Evolutionary conservation across 345 rosid genomes (phyloP).

Genomic region (Garcia nutans): DNA sequence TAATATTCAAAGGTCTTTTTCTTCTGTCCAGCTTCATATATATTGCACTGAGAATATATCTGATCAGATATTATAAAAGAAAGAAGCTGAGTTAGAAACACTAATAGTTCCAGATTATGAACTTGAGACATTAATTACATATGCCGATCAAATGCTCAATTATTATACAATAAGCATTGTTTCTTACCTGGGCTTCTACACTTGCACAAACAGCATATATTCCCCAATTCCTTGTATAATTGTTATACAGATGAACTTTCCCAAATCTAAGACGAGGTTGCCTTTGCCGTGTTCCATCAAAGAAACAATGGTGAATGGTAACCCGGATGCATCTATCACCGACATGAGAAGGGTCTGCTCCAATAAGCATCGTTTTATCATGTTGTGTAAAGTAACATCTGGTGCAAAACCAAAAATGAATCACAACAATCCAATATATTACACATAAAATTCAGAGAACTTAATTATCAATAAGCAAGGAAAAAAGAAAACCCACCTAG

Average conservation of each 20-base stretch:
- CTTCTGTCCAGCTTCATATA: conserved; percentile 92
- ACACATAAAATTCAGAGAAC: background rate
- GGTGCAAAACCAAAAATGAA: conserved; percentile 1
- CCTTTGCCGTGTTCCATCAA: conserved; percentile 79
- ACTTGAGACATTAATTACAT: background rate
- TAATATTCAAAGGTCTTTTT: conserved; percentile 82
- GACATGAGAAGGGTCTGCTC: conserved; percentile 75
- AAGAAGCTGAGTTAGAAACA: background rate
- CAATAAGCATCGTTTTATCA: conserved; percentile 88
- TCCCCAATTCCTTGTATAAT: conserved; percentile 84
- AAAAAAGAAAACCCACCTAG: conserved; percentile 46
- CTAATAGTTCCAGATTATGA: background rate
- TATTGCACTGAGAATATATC: conserved; percentile 90
- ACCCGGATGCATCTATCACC: conserved; percentile 83
- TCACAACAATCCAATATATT: background rate
- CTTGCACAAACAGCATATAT: conserved; percentile 93
- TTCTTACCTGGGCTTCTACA: conserved; percentile 78
- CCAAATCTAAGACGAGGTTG: conserved; percentile 95
- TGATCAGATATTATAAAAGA: conserved; percentile 17
- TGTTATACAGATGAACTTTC: conserved; percentile 81
- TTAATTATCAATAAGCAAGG: background rate
- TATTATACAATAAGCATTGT: background rate
- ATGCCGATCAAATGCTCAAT: background rate
- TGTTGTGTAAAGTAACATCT: conserved; percentile 84
- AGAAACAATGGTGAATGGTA: conserved; percentile 94